Base-by-base conservation (phyloP, 305 asterid species). In the Plantago coronopus region DNA sequence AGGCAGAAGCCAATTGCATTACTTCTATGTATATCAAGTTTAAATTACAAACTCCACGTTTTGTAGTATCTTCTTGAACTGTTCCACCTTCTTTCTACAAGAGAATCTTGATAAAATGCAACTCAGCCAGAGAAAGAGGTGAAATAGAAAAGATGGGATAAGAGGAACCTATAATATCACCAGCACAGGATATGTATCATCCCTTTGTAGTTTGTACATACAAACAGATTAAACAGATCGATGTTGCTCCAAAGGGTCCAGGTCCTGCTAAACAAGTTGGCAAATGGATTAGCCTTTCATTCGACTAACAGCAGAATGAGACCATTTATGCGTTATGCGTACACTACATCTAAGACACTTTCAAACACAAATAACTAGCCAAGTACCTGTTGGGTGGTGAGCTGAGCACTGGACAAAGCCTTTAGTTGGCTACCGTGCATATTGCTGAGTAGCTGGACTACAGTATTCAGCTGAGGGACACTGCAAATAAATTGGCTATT, bases 401-500 rank as follows among this genome's bases (percentile, higher is more conserved):
- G 74, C 72, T 73, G 86, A 68, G 70, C 71, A 63, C 56, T 57
- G 15, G 91, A 75, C 64, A 83, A 69, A 62, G 86, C 29, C 66
- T 70, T 81, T 23, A 83, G 82, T 77, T 86, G 89, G 69, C 66
- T 53, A 68, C 64, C 81, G 62, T 87, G 88, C 67, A 90, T 85
- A 53, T 85, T 82, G 43, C 95, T 80, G 23, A 90, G 93, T 54
- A 90, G 64, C 77, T 91, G 98, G 50, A 68, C 76, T 31, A 81
- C 93, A 7, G 96, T 88, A 71, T 81, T 74, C 74, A 88, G 83
- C 74, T 86, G 95, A 25, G 96, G 95, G 64, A 79, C 78, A 72
- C 98, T 91, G 84, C 87, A 76, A 74, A 57, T 64, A 2, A 20
- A 54, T 31, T 29, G 50, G 66, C 43, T 68, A 17, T 64, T 37